Evolutionary conservation across 441 rosid species (phyloP), one percentile per base, ranked within the genome.

Genomic region (Populus hybrid): DNA sequence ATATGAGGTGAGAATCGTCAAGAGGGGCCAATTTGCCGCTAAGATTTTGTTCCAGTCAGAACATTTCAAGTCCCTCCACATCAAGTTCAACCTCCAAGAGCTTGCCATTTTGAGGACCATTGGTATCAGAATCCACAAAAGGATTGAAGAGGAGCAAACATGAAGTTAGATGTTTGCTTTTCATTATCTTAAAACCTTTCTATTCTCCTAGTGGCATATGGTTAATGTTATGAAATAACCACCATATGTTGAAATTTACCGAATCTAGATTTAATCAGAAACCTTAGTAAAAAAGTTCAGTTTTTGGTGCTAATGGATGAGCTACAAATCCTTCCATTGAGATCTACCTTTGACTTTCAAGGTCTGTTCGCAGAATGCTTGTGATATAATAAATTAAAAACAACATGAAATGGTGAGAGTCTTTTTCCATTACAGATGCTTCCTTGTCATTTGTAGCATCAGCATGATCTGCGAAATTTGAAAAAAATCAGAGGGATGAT

Each of bases 1-100:
- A 96, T 72, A 96, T 96, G 97, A 94, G 86, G n/a, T n/a, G 84
- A 92, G 98, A 84, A 96, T 96, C n/a, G 97, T 88, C 4, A 92
- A 92, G 85, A 89, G n/a, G 99, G 83, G 98, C 99, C 70, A 96
- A 96, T 84, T 84, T 96, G 84, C 99, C 97, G 5, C 99, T n/a
- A 94, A 84, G 97, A 92, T 81, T 96, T 94, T 74, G 97, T 88
- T 69, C 97, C 98, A 71, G 92, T 97, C 0, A n/a, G 98, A 96
- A 70, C 97, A 92, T 84, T 90, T 94, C 69, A 94, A 94, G 87
- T 88, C 95, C 59, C 93, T 96, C n/a, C 79, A 89, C 97, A 19
- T 19, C 88, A 67, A 94, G 94, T 84, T 88, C 95, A 71, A 96
- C 98, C 82, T 96, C 99, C 68, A 96, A 94, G 85, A 96, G 99